phyloP scores from a whole-genome alignment of 257 asterid species.

The Agastache rugosa region DNA sequence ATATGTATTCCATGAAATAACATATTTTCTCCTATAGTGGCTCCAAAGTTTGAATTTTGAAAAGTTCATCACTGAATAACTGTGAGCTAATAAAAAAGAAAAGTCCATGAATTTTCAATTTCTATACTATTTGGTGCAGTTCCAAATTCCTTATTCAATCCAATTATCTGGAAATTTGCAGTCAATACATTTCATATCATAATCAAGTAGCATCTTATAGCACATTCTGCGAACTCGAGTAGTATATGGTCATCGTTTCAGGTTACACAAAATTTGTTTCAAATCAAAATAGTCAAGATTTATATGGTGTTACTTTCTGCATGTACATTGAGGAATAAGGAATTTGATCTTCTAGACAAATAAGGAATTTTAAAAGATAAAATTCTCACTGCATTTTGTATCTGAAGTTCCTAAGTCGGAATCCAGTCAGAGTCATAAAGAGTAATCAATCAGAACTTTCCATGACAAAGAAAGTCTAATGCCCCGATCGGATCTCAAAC shows the following conservation, averaged over 20 bases:
- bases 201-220: conserved; percentile 10
- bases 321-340: not conserved
- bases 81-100: not conserved
- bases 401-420: not conserved
- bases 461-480: not conserved
- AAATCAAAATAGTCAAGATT: not conserved
- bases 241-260: not conserved
- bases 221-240: not conserved
- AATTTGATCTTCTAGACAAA: not conserved
- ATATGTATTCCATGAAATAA: not conserved
- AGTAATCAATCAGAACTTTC: not conserved
- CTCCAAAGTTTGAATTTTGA: not conserved
- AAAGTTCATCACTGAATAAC: conserved; percentile 2
- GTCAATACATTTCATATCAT: not conserved
- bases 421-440: not conserved
- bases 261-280: not conserved
- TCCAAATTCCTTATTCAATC: not conserved
- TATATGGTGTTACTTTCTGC: not conserved
- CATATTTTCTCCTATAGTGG: not conserved
- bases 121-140: not conserved
- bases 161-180: conserved; percentile 1
- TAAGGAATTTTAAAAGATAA: no score
- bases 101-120: not conserved
- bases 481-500: not conserved
- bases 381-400: not conserved